These are phyloP conservation scores for Tremella yokohamensis DNA, from an alignment of 768 basidiomycete species.

Conservation along the genomic window DNA sequence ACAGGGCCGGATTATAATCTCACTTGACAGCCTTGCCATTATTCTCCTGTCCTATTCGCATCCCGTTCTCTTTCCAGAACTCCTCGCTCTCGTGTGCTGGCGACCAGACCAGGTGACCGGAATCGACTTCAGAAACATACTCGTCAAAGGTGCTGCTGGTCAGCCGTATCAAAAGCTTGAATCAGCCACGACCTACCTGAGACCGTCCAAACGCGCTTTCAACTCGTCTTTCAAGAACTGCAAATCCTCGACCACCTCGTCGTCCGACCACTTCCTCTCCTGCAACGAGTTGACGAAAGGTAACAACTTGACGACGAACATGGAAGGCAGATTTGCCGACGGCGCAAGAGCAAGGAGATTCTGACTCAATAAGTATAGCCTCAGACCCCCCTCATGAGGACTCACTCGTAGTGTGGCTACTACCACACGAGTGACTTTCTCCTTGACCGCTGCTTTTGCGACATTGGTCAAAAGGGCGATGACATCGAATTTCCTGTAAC, in stretches of 20 bases:
- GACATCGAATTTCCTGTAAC: conserved; percentile 74
- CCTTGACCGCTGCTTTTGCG: conserved; percentile 86
- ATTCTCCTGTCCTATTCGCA: conserved; percentile 73
- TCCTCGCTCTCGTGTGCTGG: conserved; percentile 94
- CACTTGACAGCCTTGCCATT: conserved; percentile 82
- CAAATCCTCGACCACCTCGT: conserved; percentile 89
- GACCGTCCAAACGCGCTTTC: conserved; percentile 74
- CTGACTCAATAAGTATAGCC: conserved; percentile 51
- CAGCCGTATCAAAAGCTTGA: conserved; percentile 2
- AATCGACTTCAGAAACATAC: conserved; percentile 82
- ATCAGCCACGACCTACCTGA: conserved; percentile 65
- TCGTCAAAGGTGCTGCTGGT: conserved; percentile 83
- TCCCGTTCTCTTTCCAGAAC: conserved; percentile 96
- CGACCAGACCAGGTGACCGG: conserved; percentile 90
- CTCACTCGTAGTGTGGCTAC: conserved; percentile 82
- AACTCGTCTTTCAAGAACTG: conserved; percentile 82
- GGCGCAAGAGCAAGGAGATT: conserved; percentile 90
- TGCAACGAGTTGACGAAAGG: conserved; percentile 82
- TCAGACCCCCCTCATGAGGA: background rate
- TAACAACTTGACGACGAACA: conserved; percentile 82
- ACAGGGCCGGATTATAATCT: conserved; percentile 12
- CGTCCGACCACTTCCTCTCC: conserved; percentile 85
- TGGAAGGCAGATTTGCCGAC: conserved; percentile 78
- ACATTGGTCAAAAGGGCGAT: conserved; percentile 78
- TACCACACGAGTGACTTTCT: conserved; percentile 92